Conservation (phyloP, 2,329 filamentous ascomycete species). For the Claviceps monticola region DNA sequence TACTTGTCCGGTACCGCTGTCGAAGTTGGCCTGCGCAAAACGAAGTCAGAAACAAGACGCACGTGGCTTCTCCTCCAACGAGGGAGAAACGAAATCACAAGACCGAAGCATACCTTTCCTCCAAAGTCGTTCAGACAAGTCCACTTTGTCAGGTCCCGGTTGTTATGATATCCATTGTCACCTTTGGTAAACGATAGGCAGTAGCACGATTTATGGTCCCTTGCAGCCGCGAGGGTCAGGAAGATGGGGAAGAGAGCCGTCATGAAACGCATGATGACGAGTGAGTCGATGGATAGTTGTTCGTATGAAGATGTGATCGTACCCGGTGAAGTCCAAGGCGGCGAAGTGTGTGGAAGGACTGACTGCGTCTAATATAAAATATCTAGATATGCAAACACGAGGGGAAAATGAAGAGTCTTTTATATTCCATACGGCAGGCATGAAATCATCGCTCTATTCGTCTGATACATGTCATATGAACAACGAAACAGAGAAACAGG, state of each 20-base stretch:
- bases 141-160: background rate
- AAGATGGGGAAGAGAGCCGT: background rate
- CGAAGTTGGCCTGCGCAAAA: background rate
- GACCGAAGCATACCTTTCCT: background rate
- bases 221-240: slow-evolving; percentile 11
- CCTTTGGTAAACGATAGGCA: background rate
- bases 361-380: no score
- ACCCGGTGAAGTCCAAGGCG: no score
- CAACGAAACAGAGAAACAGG: no score
- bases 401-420: no score
- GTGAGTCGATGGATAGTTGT: no score
- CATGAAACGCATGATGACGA: background rate
- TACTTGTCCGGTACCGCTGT: background rate
- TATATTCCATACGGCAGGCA: no score
- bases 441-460: no score
- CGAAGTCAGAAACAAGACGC: background rate
- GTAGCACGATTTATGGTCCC: background rate
- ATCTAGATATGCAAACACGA: no score
- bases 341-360: no score
- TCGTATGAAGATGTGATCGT: no score
- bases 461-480: no score
- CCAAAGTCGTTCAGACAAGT: background rate
- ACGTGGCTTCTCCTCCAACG: background rate
- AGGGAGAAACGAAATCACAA: background rate
- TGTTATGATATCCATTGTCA: background rate